phyloP scores from a whole-genome alignment of 1,284 basidiomycete species.

The Ceratobasidium theobromae region DNA sequence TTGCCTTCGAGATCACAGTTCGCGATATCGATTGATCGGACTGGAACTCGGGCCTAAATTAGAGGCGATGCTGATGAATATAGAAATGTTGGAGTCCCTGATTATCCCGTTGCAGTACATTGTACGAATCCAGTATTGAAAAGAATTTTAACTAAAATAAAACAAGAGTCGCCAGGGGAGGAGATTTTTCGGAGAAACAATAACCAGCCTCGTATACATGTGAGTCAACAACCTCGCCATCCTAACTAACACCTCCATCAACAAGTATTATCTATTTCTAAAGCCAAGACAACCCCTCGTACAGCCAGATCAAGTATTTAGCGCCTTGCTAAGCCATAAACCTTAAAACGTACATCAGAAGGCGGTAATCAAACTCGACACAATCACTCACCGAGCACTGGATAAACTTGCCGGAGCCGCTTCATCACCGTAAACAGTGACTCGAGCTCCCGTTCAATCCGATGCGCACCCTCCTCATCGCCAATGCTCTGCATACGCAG shows the following conservation, averaged over 20 bases:
- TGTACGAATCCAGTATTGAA: neutral
- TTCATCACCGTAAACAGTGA: constrained; percentile 64
- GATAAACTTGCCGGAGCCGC: constrained; percentile 45
- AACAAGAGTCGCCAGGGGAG: neutral
- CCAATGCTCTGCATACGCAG: constrained; percentile 55
- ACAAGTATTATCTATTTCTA: neutral
- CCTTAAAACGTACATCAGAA: neutral
- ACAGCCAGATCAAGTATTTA: neutral
- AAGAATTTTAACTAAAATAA: neutral
- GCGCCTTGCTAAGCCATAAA: constrained; percentile 17
- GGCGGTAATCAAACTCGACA: neutral
- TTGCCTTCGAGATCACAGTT: neutral
- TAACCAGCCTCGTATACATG: neutral
- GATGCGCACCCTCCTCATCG: constrained; percentile 49
- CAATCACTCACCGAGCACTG: constrained; percentile 14
- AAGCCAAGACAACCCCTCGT: too few relatives aligned
- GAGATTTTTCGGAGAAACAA: constrained; percentile 21
- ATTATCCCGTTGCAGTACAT: neutral
- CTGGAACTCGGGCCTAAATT: too few relatives aligned
- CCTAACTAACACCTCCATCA: neutral
- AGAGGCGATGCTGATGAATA: neutral
- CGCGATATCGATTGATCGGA: neutral
- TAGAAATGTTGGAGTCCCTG: neutral
- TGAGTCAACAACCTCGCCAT: neutral
- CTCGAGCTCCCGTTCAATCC: constrained; percentile 60